Evolutionary conservation across 768 basidiomycete genomes (phyloP).

Genomic region (Boletales sp.): DNA sequence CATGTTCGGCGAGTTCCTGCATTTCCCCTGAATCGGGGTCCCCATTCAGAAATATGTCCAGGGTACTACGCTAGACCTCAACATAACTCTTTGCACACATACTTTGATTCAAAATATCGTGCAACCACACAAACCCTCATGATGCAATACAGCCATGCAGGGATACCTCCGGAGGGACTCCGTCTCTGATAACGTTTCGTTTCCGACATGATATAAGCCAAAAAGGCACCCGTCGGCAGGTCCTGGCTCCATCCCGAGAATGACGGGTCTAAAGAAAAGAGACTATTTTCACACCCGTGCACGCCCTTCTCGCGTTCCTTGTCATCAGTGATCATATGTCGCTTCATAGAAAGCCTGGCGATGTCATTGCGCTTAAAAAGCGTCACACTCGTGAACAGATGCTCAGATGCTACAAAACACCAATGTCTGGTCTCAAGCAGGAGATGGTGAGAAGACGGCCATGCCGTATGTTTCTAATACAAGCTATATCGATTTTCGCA

Average conservation of each 20-base stretch:
- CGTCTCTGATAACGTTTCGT: neutral
- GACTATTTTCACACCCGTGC: neutral
- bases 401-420: neutral
- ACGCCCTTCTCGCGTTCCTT: constrained; percentile 4
- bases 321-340: constrained; percentile 1
- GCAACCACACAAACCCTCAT: neutral
- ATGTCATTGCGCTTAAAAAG: neutral
- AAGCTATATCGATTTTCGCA: constrained; percentile 21
- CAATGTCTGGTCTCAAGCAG: constrained; percentile 1
- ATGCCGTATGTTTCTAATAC: constrained; percentile 26
- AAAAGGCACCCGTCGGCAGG: constrained; percentile 13
- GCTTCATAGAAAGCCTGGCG: neutral
- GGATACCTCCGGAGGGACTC: constrained; percentile 6
- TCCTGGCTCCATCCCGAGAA: constrained; percentile 6
- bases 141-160: constrained; percentile 23
- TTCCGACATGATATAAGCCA: constrained; percentile 1
- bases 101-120: neutral
- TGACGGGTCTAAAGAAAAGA: constrained; percentile 1
- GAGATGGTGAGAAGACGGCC: constrained; percentile 5
- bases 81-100: too few species aligned
- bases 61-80: neutral
- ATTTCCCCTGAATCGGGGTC: constrained; percentile 2
- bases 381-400: neutral
- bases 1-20: constrained; percentile 1
- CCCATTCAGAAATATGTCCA: constrained; percentile 2